phyloP scores from a whole-genome alignment of 2,329 filamentous ascomycete genomes.

The Penicillium olsonii region DNA sequence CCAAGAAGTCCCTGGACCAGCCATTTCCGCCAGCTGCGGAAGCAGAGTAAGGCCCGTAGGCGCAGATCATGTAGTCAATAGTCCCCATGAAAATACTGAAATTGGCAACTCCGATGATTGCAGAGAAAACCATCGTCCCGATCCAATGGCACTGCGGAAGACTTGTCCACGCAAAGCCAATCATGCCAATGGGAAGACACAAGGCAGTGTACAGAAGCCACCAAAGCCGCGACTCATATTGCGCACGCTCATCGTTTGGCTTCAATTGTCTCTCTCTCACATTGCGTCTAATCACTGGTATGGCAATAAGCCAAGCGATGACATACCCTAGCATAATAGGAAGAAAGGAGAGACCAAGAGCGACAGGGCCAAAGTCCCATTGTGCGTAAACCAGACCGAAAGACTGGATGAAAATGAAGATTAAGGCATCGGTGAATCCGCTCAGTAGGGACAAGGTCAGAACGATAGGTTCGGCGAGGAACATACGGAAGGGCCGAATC shows the following conservation, averaged over 20 bases:
- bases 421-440: conserved; percentile 62
- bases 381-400: conserved; percentile 58
- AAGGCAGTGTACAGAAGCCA: conserved; percentile 59
- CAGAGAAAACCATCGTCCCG: conserved; percentile 5
- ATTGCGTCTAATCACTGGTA: conserved; percentile 55
- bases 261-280: conserved; percentile 43
- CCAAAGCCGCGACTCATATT: conserved; percentile 62
- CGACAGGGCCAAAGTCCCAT: conserved; percentile 54
- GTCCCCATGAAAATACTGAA: conserved; percentile 8
- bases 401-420: conserved; percentile 63
- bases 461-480: conserved; percentile 64
- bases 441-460: conserved; percentile 58
- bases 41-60: conserved; percentile 63
- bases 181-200: conserved; percentile 51
- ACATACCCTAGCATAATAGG: conserved; percentile 57
- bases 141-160: conserved; percentile 56
- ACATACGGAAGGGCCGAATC: conserved; percentile 61
- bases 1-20: conserved; percentile 63
- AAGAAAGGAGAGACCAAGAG: conserved; percentile 52
- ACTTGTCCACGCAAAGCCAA: conserved; percentile 61
- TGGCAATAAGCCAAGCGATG: conserved; percentile 49
- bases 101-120: conserved; percentile 20
- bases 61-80: conserved; percentile 65
- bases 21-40: conserved; percentile 65
- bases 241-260: conserved; percentile 51